phyloP scores from a whole-genome alignment of 495 filamentous ascomycete species.

The Daldinia caldariorum region DNA sequence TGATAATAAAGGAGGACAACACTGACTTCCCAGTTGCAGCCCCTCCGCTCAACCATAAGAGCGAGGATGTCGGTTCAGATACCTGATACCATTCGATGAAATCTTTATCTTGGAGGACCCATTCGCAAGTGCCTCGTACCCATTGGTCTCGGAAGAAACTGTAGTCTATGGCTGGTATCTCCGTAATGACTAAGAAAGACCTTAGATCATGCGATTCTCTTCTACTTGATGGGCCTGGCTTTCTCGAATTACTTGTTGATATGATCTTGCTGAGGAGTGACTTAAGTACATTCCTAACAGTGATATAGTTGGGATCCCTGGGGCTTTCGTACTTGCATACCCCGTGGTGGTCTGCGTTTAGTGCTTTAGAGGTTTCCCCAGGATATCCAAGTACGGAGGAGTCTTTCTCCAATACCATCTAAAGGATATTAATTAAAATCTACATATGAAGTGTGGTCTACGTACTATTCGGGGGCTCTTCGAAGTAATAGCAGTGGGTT shows the following conservation, averaged over 20 bases:
- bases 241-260: slow-evolving; percentile 6
- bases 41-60: slow-evolving; percentile 48
- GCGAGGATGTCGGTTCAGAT: slow-evolving; percentile 1
- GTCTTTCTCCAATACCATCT: slow-evolving; percentile 56
- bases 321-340: slow-evolving; percentile 59
- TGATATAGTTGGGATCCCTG: slow-evolving; percentile 55
- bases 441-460: no score
- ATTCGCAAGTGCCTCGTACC: slow-evolving; percentile 51
- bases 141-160: slow-evolving; percentile 51
- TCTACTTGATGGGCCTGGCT: slow-evolving; percentile 11
- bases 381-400: slow-evolving; percentile 59
- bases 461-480: slow-evolving; percentile 13
- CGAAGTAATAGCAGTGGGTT: slow-evolving; percentile 48
- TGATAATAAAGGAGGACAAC: slow-evolving; percentile 49
- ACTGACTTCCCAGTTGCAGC: slow-evolving; percentile 53
- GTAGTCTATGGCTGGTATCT: slow-evolving; percentile 49
- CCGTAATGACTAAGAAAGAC: slow-evolving; percentile 40
- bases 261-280: slow-evolving; percentile 26
- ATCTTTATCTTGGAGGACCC: slow-evolving; percentile 43
- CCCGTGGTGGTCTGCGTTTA: slow-evolving; percentile 60
- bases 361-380: slow-evolving; percentile 50
- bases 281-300: slow-evolving; percentile 51
- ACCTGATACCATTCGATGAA: slow-evolving; percentile 43
- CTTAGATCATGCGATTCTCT: not conserved
- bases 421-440: no score